Evolutionary conservation across 805 yeast genomes (phyloP), one percentile per base, ranked within the genome.

Genomic region (Ogataea nitratoaversa): DNA sequence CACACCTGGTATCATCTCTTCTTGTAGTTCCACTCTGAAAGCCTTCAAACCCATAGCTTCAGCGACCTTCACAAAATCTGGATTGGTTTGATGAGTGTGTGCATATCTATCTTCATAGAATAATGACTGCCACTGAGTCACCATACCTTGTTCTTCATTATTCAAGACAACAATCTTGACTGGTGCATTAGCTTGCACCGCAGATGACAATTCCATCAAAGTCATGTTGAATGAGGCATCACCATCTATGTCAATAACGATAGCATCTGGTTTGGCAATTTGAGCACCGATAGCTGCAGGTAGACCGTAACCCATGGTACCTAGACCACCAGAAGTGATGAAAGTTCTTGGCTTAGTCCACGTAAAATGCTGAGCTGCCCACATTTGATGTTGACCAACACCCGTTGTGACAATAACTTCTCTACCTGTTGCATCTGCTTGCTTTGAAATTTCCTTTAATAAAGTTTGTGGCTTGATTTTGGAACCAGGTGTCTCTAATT

Each of bases 221-320:
- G 99, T 89, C 99, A 93, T 93, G 73, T 85, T 87, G 76, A 93
- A 93, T n/a, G 96, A 87, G 17, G 98, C 99, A 65, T 93, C 99
- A 56, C 99, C 99, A 64, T 93, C 99, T 54, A 93, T 88, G 60
- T 93, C 99, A 57, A 93, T 87, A 52, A 93, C 98, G 50, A 85
- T 69, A 33, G 95, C 91, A 50, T 93, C 95, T 44, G 98, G 99
- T 57, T 79, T 82, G 42, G 95, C 98, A 30, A 93, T 79, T 74
- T 93, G 96, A 32, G 98, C 98, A 63, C 99, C 99, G 63, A 91
- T 93, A 41, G 98, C 98, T 27, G 98, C 84, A 22, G 99, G 99
- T 49, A 91, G 70, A 49, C 99, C 99, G 69, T 70, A 91, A 46
- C 99, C 99, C 99, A 91, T 91, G 42, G 99, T 91, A 56, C 99